A percentile compares a stretch with the other conserved stretches of the same genome.
Conservation (phyloP, 345 rosid species). For the Anacardium occidentale region DNA sequence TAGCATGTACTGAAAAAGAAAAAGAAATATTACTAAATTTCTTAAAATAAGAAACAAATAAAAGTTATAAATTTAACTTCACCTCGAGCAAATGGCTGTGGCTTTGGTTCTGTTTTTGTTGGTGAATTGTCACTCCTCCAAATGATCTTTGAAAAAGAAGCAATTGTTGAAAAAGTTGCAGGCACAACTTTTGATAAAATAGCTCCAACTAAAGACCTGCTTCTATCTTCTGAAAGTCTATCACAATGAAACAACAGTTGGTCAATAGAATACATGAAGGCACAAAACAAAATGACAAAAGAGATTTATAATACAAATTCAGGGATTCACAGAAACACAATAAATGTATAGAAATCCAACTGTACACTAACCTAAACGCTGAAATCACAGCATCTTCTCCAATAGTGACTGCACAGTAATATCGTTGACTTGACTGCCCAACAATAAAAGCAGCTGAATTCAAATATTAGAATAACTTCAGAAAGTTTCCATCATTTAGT, state of each 20-base stretch:
- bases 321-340: too few species aligned
- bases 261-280: constrained; percentile 12
- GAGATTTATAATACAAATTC: too few species aligned
- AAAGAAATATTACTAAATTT: background rate
- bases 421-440: constrained; percentile 97
- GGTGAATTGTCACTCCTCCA: constrained; percentile 77
- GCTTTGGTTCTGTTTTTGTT: constrained; percentile 57
- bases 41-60: background rate
- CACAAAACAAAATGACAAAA: background rate
- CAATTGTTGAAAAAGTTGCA: constrained; percentile 86
- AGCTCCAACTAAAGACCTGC: constrained; percentile 85
- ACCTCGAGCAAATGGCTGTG: constrained; percentile 92
- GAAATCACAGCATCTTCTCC: constrained; percentile 97
- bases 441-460: constrained; percentile 91
- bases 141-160: constrained; percentile 82
- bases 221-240: constrained; percentile 92
- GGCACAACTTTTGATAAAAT: constrained; percentile 93
- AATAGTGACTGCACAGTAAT: constrained; percentile 82
- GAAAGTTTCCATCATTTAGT: constrained; percentile 33
- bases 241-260: constrained; percentile 16
- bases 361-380: constrained; percentile 70
- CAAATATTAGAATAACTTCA: constrained; percentile 54
- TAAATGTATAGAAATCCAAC: constrained; percentile 10
- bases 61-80: constrained; percentile 19
- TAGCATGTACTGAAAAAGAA: background rate